Base-by-base conservation (phyloP, 129 eudicot species). In the Helianthus tuberosus region DNA sequence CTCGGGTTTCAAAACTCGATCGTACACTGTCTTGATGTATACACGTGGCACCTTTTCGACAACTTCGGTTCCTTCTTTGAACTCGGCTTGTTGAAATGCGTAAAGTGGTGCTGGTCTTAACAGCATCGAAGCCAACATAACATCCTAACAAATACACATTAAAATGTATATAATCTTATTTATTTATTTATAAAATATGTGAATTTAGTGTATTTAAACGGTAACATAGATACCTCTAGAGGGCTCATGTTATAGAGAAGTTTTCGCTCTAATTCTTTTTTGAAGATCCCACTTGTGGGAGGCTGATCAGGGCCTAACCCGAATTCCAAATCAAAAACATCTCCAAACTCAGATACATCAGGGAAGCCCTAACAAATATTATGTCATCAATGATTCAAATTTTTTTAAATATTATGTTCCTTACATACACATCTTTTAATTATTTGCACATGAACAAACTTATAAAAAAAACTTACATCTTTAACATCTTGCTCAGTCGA, bases 101-200 rank as follows among this genome's bases (percentile, higher is more conserved):
- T 60, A 81, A 6, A 91, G 16, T 0, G 96, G 97, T 14, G 81
- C 90, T 0, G 96, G 92, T 59, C 91, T 76, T 49, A 80, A 41
- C 13, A 92, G 66, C 91, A 92, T 86, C 57, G 86, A 43, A 12
- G 97, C 97, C 68, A 89, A 74, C 17, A 91, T 84, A 2, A 82
- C 76, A 49, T 91, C 96, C 97, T 91, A 77, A 8, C 51, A 10
- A 14, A 25, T 7, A 60, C 17, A 29, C 65, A 60, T 60, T 29
- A 38, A 60, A 29, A 29, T 13, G 20, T 25, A 3, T 27, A 58
- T 25, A 27, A 4, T 23, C 5, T 25, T 10, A 59, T 11, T 59
- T 25, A 35, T 13, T 5, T 62, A 62, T n/a, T 32, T 32, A 39
- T 8, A 3, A 12, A 13, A n/a, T n/a, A 35, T 13, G 23, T 20